phyloP scores from a whole-genome alignment of 768 basidiomycete genomes.

The Mycena filopes region DNA sequence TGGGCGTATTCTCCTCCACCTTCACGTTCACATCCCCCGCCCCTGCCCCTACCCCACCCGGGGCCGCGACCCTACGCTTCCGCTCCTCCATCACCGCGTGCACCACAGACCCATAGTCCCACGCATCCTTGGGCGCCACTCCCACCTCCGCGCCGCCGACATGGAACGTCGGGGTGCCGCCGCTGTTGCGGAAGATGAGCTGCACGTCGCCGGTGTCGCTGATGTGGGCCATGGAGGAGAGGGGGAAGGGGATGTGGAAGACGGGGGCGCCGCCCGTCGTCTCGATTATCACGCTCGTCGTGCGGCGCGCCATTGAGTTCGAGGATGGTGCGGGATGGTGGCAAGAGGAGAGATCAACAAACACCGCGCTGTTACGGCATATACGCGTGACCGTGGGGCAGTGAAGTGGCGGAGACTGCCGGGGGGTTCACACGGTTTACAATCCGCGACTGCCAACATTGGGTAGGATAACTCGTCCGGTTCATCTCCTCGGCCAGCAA shows the following conservation, averaged over 20 bases:
- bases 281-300: constrained; percentile 12
- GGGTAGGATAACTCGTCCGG: too few species aligned
- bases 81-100: constrained; percentile 2
- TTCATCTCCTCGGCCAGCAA: too few species aligned
- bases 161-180: constrained; percentile 29
- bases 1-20: constrained; percentile 11
- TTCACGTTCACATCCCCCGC: constrained; percentile 5
- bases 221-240: background rate
- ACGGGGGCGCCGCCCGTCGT: constrained; percentile 20
- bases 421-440: too few species aligned
- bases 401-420: too few species aligned
- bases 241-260: constrained; percentile 29
- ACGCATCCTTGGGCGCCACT: background rate
- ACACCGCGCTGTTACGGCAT: too few species aligned
- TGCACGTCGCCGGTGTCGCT: constrained; percentile 1
- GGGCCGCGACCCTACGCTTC: background rate
- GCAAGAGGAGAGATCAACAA: too few species aligned
- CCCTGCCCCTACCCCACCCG: background rate
- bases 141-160: constrained; percentile 31
- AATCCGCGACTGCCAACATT: too few species aligned
- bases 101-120: constrained; percentile 13
- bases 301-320: background rate
- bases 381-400: too few species aligned
- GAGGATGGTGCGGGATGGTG: too few species aligned
- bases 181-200: constrained; percentile 22